phyloP scores from a whole-genome alignment of 2,329 filamentous ascomycete genomes.

The Magnaporthales sp. region DNA sequence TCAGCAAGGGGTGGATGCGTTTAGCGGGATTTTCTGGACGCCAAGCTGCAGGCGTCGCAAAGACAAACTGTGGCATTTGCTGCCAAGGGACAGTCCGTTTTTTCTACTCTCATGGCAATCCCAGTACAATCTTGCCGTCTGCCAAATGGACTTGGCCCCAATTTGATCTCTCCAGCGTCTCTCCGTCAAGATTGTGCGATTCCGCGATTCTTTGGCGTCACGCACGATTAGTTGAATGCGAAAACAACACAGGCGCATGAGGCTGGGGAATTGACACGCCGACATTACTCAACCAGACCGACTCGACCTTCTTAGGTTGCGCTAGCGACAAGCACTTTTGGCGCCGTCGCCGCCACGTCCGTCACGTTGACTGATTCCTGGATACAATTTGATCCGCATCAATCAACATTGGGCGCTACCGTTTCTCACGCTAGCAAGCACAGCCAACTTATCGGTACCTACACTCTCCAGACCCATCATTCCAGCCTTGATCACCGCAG shows the following conservation, averaged over 20 bases:
- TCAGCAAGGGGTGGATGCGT: background rate
- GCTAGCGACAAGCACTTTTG: background rate
- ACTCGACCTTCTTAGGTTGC: background rate
- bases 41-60: background rate
- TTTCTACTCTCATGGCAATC: background rate
- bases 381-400: background rate
- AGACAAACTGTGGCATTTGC: background rate
- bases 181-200: background rate
- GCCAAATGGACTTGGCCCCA: background rate
- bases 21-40: background rate
- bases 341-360: background rate
- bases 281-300: background rate
- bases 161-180: background rate
- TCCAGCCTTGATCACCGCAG: background rate
- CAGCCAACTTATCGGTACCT: background rate
- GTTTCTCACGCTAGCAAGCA: background rate
- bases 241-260: background rate
- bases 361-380: background rate
- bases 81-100: background rate
- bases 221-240: background rate
- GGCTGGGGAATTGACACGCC: background rate
- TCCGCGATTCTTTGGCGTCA: background rate
- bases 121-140: background rate
- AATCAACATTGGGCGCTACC: background rate
- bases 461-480: background rate